Evolutionary conservation across 805 yeast genomes (phyloP).

Genomic region (Wickerhamomyces tratensis): DNA sequence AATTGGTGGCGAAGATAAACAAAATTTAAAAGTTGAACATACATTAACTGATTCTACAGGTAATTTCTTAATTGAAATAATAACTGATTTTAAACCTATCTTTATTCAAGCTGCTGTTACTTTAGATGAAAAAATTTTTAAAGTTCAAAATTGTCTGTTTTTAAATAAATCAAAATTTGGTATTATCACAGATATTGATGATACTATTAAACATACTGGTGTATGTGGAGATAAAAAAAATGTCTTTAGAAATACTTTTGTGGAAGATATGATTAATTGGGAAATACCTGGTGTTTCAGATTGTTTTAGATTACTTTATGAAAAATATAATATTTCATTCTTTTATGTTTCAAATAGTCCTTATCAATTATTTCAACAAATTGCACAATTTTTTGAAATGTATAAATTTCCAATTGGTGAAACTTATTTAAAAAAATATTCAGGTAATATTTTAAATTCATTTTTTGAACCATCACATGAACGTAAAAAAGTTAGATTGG

Average conservation of each 20-base stretch:
- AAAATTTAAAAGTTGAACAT: conserved; percentile 20
- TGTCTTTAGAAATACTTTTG: conserved; percentile 67
- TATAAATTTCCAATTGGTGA: conserved; percentile 70
- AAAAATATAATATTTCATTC: conserved; percentile 39
- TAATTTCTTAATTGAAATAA: conserved; percentile 43
- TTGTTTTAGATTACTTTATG: conserved; percentile 53
- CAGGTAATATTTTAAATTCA: conserved; percentile 71
- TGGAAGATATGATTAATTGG: conserved; percentile 58
- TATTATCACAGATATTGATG: conserved; percentile 87
- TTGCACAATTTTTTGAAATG: conserved; percentile 40
- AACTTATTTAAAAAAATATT: conserved; percentile 77
- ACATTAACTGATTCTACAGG: conserved; percentile 59
- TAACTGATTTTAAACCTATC: conserved; percentile 53
- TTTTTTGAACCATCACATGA: conserved; percentile 83
- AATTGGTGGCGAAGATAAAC: conserved; percentile 39
- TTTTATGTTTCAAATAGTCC: conserved; percentile 97
- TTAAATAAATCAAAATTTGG: conserved; percentile 46
- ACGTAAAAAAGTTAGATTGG: conserved; percentile 60
- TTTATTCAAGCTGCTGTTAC: conserved; percentile 40
- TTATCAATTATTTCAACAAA: conserved; percentile 58
- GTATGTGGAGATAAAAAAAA: conserved; percentile 82
- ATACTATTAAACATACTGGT: conserved; percentile 86
- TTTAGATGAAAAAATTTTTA: conserved; percentile 36
- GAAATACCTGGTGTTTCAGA: conserved; percentile 61
- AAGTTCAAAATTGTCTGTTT: conserved; percentile 34